Conservation (phyloP, 2,329 filamentous ascomycete species). For the Ilyonectria mors-panacis region DNA sequence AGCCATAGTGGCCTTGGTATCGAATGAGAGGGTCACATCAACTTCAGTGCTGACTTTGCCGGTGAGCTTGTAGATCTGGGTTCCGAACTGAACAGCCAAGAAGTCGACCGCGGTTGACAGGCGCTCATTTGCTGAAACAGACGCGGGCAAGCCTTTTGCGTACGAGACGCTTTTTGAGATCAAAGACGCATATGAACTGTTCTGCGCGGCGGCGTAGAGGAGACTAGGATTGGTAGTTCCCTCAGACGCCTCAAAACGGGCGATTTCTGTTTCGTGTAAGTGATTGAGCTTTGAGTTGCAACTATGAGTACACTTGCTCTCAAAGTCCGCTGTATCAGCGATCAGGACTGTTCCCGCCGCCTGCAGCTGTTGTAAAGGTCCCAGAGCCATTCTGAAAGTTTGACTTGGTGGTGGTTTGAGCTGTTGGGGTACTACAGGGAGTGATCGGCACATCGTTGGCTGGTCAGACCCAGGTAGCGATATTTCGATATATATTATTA, state of each 20-base stretch:
- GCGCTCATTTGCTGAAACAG: not conserved
- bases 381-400: not conserved
- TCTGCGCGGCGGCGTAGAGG: not conserved
- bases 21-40: not conserved
- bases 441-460: not conserved
- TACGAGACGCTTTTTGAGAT: not conserved
- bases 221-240: not conserved
- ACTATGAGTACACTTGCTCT: not conserved
- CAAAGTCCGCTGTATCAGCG: not conserved
- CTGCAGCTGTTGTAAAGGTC: not conserved
- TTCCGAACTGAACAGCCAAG: constrained; percentile 10
- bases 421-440: not conserved
- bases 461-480: not conserved
- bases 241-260: not conserved
- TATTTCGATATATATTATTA: not conserved
- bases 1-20: not conserved
- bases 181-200: not conserved
- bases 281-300: not conserved
- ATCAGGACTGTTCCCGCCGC: not conserved
- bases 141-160: not conserved
- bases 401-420: not conserved
- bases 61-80: constrained; percentile 9
- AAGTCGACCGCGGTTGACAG: not conserved
- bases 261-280: not conserved
- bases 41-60: constrained; percentile 4